These are phyloP conservation scores for Coriaria nepalensis DNA, from an alignment of 306 rosid genomes.

Conservation along the genomic window DNA sequence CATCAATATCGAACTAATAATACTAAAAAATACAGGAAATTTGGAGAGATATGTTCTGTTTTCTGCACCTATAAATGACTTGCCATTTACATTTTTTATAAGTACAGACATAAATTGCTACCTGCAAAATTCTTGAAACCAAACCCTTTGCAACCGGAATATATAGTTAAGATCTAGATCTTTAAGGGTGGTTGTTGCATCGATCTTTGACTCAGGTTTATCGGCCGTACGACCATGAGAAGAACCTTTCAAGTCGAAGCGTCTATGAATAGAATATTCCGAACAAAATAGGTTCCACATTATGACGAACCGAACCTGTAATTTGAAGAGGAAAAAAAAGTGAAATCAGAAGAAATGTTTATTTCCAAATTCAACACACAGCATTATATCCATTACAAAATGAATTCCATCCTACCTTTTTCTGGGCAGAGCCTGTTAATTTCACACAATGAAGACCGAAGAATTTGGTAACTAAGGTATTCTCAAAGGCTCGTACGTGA, in stretches of 20 bases:
- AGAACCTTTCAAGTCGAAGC: slow-evolving; percentile 92
- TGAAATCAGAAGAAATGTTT: slow-evolving; percentile 5
- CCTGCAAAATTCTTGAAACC: slow-evolving; percentile 90
- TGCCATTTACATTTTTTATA: not conserved
- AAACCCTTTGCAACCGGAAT: slow-evolving; percentile 68
- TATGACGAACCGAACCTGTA: slow-evolving; percentile 92
- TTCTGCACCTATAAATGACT: too few species aligned
- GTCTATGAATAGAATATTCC: slow-evolving; percentile 49
- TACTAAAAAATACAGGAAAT: not conserved
- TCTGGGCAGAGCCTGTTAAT: slow-evolving; percentile 56
- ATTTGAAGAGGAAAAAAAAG: slow-evolving; percentile 2
- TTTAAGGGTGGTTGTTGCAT: slow-evolving; percentile 81
- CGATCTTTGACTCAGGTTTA: slow-evolving; percentile 65
- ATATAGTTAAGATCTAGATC: slow-evolving; percentile 80
- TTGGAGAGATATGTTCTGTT: not conserved
- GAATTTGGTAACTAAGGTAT: slow-evolving; percentile 80
- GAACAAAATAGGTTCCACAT: slow-evolving; percentile 93
- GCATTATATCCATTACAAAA: too few species aligned
- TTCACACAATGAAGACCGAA: slow-evolving; percentile 84
- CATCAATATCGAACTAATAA: slow-evolving; percentile 11
- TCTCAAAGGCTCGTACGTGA: slow-evolving; percentile 73
- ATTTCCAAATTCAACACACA: slow-evolving; percentile 1
- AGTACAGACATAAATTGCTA: slow-evolving; percentile 11
- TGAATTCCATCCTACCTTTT: slow-evolving; percentile 49
- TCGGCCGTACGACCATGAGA: slow-evolving; percentile 74